Evolutionary conservation across 2,329 filamentous ascomycete genomes (phyloP).

Genomic region (Fusarium nelsonii): DNA sequence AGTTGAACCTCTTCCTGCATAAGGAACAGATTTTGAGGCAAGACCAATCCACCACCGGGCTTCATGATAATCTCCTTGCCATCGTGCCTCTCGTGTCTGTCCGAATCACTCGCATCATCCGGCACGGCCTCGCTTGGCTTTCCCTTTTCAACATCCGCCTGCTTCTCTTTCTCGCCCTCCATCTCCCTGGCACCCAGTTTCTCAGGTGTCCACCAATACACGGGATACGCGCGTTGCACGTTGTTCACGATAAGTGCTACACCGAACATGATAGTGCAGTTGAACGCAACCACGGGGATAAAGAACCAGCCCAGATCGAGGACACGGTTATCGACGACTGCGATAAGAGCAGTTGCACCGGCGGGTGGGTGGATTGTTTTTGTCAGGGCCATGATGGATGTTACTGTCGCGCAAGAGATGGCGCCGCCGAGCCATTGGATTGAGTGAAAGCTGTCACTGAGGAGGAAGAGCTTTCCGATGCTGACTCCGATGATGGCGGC

Average conservation of each 20-base stretch:
- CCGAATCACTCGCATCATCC: conserved; percentile 30
- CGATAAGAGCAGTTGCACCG: conserved; percentile 78
- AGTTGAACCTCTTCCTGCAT: conserved; percentile 55
- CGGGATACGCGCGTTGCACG: conserved; percentile 72
- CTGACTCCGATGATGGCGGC: conserved; percentile 70
- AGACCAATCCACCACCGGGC: conserved; percentile 49
- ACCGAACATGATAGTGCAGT: conserved; percentile 69
- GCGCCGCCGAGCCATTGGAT: conserved; percentile 75
- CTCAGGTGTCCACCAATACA: conserved; percentile 76
- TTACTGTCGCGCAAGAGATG: conserved; percentile 73
- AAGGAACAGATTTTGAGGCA: conserved; percentile 54
- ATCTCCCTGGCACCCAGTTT: conserved; percentile 35
- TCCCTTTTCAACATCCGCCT: conserved; percentile 33
- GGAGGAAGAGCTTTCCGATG: conserved; percentile 74
- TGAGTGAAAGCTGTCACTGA: conserved; percentile 60
- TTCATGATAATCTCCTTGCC: conserved; percentile 53
- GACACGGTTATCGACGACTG: conserved; percentile 69
- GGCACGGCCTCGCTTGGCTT: conserved; percentile 24
- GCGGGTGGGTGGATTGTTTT: conserved; percentile 81
- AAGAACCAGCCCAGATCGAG: conserved; percentile 75
- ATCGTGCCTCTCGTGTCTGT: conserved; percentile 35
- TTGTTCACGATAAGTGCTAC: conserved; percentile 77
- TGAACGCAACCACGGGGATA: conserved; percentile 72
- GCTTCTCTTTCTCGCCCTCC: conserved; percentile 5
- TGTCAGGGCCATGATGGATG: conserved; percentile 74